A percentile compares a stretch with the other conserved stretches of the same genome.
Conservation (phyloP, 805 yeast genomes). For the Candida xyloterini region DNA sequence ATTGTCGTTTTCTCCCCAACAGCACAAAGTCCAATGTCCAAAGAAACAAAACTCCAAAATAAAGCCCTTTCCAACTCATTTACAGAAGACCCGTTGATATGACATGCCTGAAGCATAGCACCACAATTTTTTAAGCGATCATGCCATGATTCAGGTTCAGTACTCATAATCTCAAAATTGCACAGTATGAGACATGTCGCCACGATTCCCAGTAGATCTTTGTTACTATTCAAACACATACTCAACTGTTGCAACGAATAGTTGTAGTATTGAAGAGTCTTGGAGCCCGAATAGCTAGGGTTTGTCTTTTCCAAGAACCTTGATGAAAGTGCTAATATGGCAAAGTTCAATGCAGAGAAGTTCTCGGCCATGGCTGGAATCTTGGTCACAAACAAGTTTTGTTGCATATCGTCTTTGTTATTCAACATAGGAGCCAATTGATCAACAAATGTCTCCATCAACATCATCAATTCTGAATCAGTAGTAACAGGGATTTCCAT, state of each 20-base stretch:
- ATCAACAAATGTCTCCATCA: slow-evolving; percentile 35
- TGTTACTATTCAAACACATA: slow-evolving; percentile 33
- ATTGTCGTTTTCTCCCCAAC: slow-evolving; percentile 31
- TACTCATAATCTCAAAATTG: slow-evolving; percentile 42
- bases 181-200: slow-evolving; percentile 41
- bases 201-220: slow-evolving; percentile 30
- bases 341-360: slow-evolving; percentile 27
- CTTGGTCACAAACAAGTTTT: slow-evolving; percentile 34
- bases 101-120: slow-evolving; percentile 36
- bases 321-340: slow-evolving; percentile 30
- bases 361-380: slow-evolving; percentile 39
- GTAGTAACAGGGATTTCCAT: slow-evolving; percentile 22
- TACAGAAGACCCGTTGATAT: slow-evolving; percentile 37
- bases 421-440: slow-evolving; percentile 35
- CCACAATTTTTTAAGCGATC: slow-evolving; percentile 40
- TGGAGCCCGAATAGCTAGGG: slow-evolving; percentile 21
- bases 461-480: slow-evolving; percentile 33
- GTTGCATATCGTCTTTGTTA: slow-evolving; percentile 21
- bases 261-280: slow-evolving; percentile 30
- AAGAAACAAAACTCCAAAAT: slow-evolving; percentile 44
- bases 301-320: slow-evolving; percentile 26
- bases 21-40: slow-evolving; percentile 35
- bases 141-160: slow-evolving; percentile 38
- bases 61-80: slow-evolving; percentile 35
- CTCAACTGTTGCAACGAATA: slow-evolving; percentile 32